Conservation (phyloP, 1,284 basidiomycete species). For the Rhodotorula mucilaginosa region DNA sequence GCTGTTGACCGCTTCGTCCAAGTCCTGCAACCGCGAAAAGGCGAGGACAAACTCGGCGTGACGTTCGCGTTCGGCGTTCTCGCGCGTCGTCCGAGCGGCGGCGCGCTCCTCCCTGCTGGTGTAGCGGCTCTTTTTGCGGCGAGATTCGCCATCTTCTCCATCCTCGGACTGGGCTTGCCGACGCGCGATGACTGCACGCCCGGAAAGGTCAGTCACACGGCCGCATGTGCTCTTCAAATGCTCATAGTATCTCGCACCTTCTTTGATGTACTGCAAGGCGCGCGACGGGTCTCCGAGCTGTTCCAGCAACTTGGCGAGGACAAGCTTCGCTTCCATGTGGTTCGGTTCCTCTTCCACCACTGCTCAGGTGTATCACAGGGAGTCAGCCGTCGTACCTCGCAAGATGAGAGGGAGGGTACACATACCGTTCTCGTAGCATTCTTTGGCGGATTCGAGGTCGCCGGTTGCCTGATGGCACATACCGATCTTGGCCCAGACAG, state of each 20-base stretch:
- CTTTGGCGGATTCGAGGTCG: slow-evolving; percentile 69
- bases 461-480: slow-evolving; percentile 62
- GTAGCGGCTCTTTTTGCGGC: slow-evolving; percentile 9
- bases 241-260: slow-evolving; percentile 57
- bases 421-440: slow-evolving; percentile 77
- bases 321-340: slow-evolving; percentile 78
- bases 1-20: slow-evolving; percentile 48
- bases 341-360: slow-evolving; percentile 71
- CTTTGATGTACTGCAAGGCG: slow-evolving; percentile 79
- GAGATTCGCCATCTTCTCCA: neutral
- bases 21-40: slow-evolving; percentile 49
- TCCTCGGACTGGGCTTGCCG: slow-evolving; percentile 25
- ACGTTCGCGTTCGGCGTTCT: slow-evolving; percentile 38
- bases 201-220: no score
- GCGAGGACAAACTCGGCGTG: slow-evolving; percentile 48
- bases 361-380: slow-evolving; percentile 44
- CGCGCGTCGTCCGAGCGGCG: slow-evolving; percentile 12
- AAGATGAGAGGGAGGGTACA: neutral
- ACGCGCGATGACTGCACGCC: slow-evolving; percentile 30
- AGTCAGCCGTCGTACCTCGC: neutral
- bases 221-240: no score
- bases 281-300: slow-evolving; percentile 69
- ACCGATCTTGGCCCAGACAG: slow-evolving; percentile 42
- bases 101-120: slow-evolving; percentile 16
- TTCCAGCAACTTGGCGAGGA: slow-evolving; percentile 85